Evolutionary conservation across 345 rosid genomes (phyloP).

Genomic region (Arabidopsis suecica): DNA sequence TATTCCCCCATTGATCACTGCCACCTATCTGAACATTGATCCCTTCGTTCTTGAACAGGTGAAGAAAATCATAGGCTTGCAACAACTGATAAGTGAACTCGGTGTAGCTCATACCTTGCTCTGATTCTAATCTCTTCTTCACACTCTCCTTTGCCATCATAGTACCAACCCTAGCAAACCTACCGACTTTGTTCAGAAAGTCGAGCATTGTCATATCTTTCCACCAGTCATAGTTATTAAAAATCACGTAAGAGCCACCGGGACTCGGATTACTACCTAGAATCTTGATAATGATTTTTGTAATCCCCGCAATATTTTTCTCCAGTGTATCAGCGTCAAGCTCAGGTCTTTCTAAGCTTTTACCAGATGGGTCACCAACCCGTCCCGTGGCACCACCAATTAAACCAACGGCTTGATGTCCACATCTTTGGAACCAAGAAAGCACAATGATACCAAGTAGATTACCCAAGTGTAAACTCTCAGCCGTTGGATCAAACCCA

Average conservation of each 20-base stretch:
- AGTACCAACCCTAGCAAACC: slow-evolving; percentile 80
- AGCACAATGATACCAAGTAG: slow-evolving; percentile 90
- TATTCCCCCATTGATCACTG: slow-evolving; percentile 98
- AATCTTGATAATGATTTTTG: slow-evolving; percentile 53
- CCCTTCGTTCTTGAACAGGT: slow-evolving; percentile 71
- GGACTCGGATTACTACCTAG: slow-evolving; percentile 41
- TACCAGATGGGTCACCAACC: slow-evolving; percentile 96
- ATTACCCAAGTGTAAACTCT: slow-evolving; percentile 91
- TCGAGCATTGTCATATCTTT: slow-evolving; percentile 79
- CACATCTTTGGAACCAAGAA: slow-evolving; percentile 93
- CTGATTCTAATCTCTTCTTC: slow-evolving; percentile 89
- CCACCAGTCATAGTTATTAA: slow-evolving; percentile 98
- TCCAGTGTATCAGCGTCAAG: slow-evolving; percentile 64
- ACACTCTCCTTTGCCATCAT: slow-evolving; percentile 96
- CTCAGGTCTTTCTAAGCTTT: slow-evolving; percentile 89
- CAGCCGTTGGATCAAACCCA: slow-evolving; percentile 97
- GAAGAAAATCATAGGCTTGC: slow-evolving; percentile 86
- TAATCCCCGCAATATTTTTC: slow-evolving; percentile 64
- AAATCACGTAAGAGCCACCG: slow-evolving; percentile 47
- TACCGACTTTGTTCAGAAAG: slow-evolving; percentile 79
- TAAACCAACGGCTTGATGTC: slow-evolving; percentile 84
- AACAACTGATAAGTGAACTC: slow-evolving; percentile 91
- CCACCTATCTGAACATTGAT: slow-evolving; percentile 95
- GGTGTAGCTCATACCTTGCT: slow-evolving; percentile 94
- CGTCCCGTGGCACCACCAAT: slow-evolving; percentile 95